These are phyloP conservation scores for Nemania abortiva DNA, from an alignment of 2,329 filamentous ascomycete species.

Conservation along the genomic window DNA sequence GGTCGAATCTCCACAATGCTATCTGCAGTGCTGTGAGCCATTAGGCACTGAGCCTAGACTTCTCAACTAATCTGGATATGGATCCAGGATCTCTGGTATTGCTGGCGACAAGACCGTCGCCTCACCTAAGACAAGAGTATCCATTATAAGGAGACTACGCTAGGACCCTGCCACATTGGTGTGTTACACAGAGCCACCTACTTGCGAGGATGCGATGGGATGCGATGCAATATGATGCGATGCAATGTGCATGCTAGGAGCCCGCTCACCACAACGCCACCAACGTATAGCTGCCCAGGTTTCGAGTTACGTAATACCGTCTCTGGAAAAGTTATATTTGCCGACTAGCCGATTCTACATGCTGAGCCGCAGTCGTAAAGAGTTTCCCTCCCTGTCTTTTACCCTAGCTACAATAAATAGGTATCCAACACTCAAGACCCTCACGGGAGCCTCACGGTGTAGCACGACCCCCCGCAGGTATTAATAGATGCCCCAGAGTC, in stretches of 20 bases:
- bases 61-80: slow-evolving; percentile 17
- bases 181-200: neutral
- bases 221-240: slow-evolving; percentile 1
- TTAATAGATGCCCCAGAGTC: neutral
- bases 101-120: neutral
- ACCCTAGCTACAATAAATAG: neutral
- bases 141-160: neutral
- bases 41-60: slow-evolving; percentile 1
- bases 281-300: neutral
- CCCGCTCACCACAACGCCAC: neutral
- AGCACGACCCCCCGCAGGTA: neutral
- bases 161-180: neutral
- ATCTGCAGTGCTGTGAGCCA: neutral
- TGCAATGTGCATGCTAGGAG: neutral
- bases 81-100: neutral
- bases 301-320: neutral
- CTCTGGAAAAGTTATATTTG: neutral
- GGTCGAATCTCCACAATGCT: slow-evolving; percentile 10
- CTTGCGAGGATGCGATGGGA: neutral
- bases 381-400: neutral
- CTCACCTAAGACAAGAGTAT: neutral
- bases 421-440: too few relatives aligned
- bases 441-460: neutral
- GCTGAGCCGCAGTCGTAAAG: neutral
- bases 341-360: neutral